phyloP scores from a whole-genome alignment of 202 grass and related monocot species.

The Bolboschoenoplectus hybrid region DNA sequence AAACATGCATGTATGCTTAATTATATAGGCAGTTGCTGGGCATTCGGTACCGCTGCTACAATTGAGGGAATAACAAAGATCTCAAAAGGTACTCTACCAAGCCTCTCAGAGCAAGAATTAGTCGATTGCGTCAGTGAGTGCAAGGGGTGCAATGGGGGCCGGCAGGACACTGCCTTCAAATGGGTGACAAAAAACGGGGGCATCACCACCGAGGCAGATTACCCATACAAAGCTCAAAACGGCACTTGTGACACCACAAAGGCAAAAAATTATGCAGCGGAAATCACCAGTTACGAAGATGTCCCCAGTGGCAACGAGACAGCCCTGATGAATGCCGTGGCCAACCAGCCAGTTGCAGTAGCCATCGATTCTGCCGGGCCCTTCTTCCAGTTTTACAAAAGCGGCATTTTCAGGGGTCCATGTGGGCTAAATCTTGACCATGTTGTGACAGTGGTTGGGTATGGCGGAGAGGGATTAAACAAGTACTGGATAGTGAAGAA shows the following conservation, averaged over 20 bases:
- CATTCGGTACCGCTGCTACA: slow-evolving; percentile 36
- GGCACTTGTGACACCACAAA: slow-evolving; percentile 24
- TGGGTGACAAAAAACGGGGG: slow-evolving; percentile 37
- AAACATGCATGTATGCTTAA: neutral
- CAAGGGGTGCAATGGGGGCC: slow-evolving; percentile 13
- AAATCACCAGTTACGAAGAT: neutral
- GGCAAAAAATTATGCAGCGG: neutral
- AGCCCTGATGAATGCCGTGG: slow-evolving; percentile 39
- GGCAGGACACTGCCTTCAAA: neutral
- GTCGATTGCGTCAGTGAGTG: slow-evolving; percentile 32
- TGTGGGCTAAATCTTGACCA: slow-evolving; percentile 13
- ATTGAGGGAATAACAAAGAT: slow-evolving; percentile 40
- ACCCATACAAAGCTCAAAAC: slow-evolving; percentile 29
- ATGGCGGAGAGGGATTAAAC: neutral
- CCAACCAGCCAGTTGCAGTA: slow-evolving; percentile 28
- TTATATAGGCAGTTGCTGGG: slow-evolving; percentile 41
- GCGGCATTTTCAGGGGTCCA: slow-evolving; percentile 34
- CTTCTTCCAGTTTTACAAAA: slow-evolving; percentile 40
- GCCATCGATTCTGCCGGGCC: slow-evolving; percentile 15
- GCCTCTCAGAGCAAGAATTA: slow-evolving; percentile 41
- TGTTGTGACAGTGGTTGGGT: slow-evolving; percentile 32
- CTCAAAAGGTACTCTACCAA: slow-evolving; percentile 14
- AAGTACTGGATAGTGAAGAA: slow-evolving; percentile 49
- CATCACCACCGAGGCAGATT: slow-evolving; percentile 25
- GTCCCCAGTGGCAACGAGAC: slow-evolving; percentile 21